phyloP scores from a whole-genome alignment of 2,329 filamentous ascomycete species.

The Juglanconis juglandina region DNA sequence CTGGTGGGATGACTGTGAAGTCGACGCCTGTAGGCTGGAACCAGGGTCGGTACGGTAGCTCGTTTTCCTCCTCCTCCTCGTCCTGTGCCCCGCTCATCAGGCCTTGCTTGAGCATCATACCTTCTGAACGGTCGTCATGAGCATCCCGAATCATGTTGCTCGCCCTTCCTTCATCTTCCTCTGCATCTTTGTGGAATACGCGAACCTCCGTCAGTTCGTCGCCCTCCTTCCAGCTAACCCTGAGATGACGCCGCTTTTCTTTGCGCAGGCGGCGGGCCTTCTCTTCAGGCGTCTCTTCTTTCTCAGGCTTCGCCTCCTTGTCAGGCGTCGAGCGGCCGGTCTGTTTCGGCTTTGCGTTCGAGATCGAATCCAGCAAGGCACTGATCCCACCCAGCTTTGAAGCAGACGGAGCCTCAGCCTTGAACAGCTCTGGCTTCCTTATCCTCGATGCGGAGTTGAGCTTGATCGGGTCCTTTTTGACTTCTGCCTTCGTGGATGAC shows the following conservation, averaged over 20 bases:
- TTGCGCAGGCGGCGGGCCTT: conserved; percentile 67
- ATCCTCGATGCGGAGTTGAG: conserved; percentile 17
- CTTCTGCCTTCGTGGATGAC: conserved; percentile 15
- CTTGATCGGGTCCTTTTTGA: conserved; percentile 35
- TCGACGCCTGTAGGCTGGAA: conserved; percentile 44
- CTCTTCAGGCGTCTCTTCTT: conserved; percentile 63
- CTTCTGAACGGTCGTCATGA: conserved; percentile 69
- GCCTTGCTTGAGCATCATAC: conserved; percentile 62
- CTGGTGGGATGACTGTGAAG: conserved; percentile 44
- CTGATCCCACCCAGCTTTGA: conserved; percentile 38
- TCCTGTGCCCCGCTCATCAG: conserved; percentile 30
- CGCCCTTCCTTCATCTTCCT: conserved; percentile 66
- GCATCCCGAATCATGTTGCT: conserved; percentile 69
- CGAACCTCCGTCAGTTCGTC: conserved; percentile 63
- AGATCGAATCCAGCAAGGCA: conserved; percentile 49
- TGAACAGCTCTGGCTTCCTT: conserved; percentile 30
- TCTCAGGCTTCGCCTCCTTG: conserved; percentile 15
- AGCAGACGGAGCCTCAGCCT: conserved; percentile 26
- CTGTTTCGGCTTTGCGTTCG: conserved; percentile 40
- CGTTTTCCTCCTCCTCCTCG: conserved; percentile 54
- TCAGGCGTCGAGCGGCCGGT: conserved; percentile 17
- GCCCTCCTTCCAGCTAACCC: conserved; percentile 69
- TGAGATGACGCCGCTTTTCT: conserved; percentile 65
- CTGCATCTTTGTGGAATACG: conserved; percentile 68
- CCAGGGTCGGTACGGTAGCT: conserved; percentile 52